Evolutionary conservation across 2,329 filamentous ascomycete species (phyloP).

Genomic region (Fusarium anguioides): DNA sequence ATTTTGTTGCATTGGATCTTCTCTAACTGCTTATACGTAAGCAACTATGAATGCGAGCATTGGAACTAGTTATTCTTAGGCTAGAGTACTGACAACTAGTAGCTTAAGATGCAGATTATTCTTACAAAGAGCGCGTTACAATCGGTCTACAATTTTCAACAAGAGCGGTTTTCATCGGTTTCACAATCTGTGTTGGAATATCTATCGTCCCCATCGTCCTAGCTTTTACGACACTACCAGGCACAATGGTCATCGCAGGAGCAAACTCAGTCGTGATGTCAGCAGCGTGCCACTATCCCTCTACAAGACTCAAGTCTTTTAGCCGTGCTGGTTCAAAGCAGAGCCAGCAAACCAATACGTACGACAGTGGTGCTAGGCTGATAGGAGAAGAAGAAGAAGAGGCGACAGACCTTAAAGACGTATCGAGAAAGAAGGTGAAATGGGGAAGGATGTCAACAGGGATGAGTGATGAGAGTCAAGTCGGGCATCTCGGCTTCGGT

Average conservation of each 20-base stretch:
- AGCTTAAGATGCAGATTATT: slow-evolving; percentile 3
- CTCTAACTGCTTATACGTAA: slow-evolving; percentile 36
- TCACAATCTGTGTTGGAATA: slow-evolving; percentile 6
- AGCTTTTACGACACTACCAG: slow-evolving; percentile 20
- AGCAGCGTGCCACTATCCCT: slow-evolving; percentile 27
- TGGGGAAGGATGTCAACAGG: slow-evolving; percentile 26
- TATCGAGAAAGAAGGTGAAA: slow-evolving; percentile 18
- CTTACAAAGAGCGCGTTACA: neutral
- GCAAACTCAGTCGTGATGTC: slow-evolving; percentile 33
- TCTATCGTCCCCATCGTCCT: slow-evolving; percentile 11
- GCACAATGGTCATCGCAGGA: slow-evolving; percentile 25
- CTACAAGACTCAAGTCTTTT: neutral
- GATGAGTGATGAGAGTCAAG: slow-evolving; percentile 11
- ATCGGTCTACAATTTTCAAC: slow-evolving; percentile 26
- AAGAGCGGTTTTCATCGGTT: slow-evolving; percentile 14
- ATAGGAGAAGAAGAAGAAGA: slow-evolving; percentile 10
- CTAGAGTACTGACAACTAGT: neutral
- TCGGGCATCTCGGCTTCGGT: slow-evolving; percentile 33
- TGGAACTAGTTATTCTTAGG: neutral
- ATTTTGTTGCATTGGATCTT: slow-evolving; percentile 38
- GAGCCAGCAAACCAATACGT: neutral
- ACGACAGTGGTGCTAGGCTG: neutral
- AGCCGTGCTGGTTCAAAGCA: neutral
- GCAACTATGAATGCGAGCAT: slow-evolving; percentile 28
- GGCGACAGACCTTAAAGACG: neutral